Conservation (phyloP, 2,329 filamentous ascomycete genomes). For the Microdochium nivale region DNA sequence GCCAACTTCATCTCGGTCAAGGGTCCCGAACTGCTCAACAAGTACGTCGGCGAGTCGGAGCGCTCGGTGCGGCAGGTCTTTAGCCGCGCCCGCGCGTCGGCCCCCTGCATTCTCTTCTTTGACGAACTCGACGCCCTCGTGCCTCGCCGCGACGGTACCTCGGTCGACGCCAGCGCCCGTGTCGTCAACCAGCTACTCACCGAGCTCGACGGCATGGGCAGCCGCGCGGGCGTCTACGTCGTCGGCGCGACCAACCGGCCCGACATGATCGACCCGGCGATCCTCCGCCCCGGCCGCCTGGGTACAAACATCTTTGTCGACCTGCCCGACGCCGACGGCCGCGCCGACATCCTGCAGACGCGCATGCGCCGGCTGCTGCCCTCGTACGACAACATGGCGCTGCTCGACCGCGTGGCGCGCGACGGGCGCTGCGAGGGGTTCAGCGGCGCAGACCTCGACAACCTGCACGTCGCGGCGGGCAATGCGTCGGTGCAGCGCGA, state of each 20-base stretch:
- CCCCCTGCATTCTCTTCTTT: slow-evolving; percentile 95
- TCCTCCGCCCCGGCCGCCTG: slow-evolving; percentile 83
- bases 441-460: slow-evolving; percentile 58
- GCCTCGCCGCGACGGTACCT: slow-evolving; percentile 68
- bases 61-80: slow-evolving; percentile 90
- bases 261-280: slow-evolving; percentile 93
- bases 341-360: slow-evolving; percentile 77
- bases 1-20: slow-evolving; percentile 99
- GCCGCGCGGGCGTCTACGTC: slow-evolving; percentile 80
- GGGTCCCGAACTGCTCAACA: slow-evolving; percentile 91
- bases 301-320: slow-evolving; percentile 87
- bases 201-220: slow-evolving; percentile 80
- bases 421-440: slow-evolving; percentile 65
- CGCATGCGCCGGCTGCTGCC: slow-evolving; percentile 26
- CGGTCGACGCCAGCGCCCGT: slow-evolving; percentile 75
- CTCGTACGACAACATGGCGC: slow-evolving; percentile 18
- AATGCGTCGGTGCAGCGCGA: slow-evolving; percentile 16
- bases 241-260: slow-evolving; percentile 92
- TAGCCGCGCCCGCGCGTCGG: slow-evolving; percentile 71
- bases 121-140: slow-evolving; percentile 94
- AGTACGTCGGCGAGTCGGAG: slow-evolving; percentile 95
- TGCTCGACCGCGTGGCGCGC: slow-evolving; percentile 56
- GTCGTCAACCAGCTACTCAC: slow-evolving; percentile 94
- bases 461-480: slow-evolving; percentile 29
- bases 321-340: slow-evolving; percentile 67